A percentile compares a stretch with the other conserved stretches of the same genome.
Evolutionary conservation across 2,329 filamentous ascomycete species (phyloP).

Genomic region (Clonostachys rhizophaga): DNA sequence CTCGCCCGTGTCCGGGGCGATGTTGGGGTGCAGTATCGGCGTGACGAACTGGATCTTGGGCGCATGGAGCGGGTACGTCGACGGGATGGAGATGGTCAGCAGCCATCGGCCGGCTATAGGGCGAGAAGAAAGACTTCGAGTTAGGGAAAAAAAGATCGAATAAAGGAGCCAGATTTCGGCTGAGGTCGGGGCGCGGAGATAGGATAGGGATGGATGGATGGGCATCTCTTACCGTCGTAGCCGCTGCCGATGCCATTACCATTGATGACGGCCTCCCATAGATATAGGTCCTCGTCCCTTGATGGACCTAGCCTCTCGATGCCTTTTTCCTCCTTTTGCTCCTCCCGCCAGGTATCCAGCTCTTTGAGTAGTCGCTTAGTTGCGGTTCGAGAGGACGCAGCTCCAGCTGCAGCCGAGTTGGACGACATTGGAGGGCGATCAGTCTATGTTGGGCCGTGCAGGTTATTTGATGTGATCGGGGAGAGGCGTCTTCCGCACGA

Average conservation of each 20-base stretch:
- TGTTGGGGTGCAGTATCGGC: conserved; percentile 80
- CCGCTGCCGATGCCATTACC: conserved; percentile 49
- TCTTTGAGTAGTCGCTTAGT: conserved; percentile 55
- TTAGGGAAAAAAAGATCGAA: too few species aligned
- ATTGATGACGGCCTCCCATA: conserved; percentile 57
- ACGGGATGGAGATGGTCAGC: conserved; percentile 70
- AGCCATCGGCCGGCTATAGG: conserved; percentile 70
- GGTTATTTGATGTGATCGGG: not conserved
- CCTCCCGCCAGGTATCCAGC: conserved; percentile 45
- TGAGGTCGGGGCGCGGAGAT: too few species aligned
- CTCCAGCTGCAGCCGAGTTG: conserved; percentile 1
- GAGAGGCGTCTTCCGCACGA: not conserved
- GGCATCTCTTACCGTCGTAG: conserved; percentile 43
- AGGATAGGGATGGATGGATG: too few species aligned
- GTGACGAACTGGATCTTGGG: conserved; percentile 81
- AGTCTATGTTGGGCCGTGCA: not conserved
- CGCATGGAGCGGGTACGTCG: conserved; percentile 72
- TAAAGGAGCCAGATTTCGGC: too few species aligned
- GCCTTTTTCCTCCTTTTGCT: conserved; percentile 42
- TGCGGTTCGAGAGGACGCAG: conserved; percentile 37
- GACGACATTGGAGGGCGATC: not conserved
- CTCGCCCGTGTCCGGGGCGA: conserved; percentile 67
- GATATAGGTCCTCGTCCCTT: conserved; percentile 46
- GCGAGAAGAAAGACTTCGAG: not conserved
- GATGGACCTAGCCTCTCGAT: conserved; percentile 56